Evolutionary conservation across 805 yeast genomes (phyloP), one percentile per base, ranked within the genome.

Genomic region (Clavispora asparagi): DNA sequence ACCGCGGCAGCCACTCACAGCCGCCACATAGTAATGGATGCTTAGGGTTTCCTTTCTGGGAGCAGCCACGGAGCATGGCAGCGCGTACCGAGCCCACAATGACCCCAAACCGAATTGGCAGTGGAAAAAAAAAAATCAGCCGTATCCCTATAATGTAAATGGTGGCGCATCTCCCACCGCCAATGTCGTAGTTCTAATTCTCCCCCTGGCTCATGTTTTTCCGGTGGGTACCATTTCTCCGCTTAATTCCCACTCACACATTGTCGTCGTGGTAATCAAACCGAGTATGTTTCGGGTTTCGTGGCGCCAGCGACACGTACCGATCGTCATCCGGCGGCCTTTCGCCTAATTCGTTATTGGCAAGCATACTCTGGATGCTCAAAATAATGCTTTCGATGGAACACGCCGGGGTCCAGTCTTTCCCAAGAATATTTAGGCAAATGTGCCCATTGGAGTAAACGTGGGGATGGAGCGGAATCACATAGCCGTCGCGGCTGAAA

Each of bases 391-490:
- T 65, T 35, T 72, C 73, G 1, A 81, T 61, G 0, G 77, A 68
- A 49, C 81, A 79, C 0, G 81, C 82, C 0, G 88, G 87, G 0
- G 85, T 71, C 88, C 88, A 83, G 37, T 76, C 84, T 16, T 73
- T 73, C 2, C 85, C 88, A 32, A 85, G 63, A 1, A 85, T 63
- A 55, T 85, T 80, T 17, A 85, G 65, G 58, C 92, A 85, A n/a
- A 85, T 85, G 55, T 85, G 91, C 1, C 91, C 92, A 56, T 85
- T 85, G 29, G 84, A 75, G 57, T 85, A 85, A 3, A 85, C 71
- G 57, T 85, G 92, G 0, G 92, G 92, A 57, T 85, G 90, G 3
- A 83, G 54, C 1, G 92, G 92, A 4, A 85, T 74, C n/a, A 14
- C 14, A 30, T 44, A 27, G 12, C 35, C 48, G n/a, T 32, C 35